phyloP scores from a whole-genome alignment of 371 early-diverging fungal species.

The Chytridium lagenaria region DNA sequence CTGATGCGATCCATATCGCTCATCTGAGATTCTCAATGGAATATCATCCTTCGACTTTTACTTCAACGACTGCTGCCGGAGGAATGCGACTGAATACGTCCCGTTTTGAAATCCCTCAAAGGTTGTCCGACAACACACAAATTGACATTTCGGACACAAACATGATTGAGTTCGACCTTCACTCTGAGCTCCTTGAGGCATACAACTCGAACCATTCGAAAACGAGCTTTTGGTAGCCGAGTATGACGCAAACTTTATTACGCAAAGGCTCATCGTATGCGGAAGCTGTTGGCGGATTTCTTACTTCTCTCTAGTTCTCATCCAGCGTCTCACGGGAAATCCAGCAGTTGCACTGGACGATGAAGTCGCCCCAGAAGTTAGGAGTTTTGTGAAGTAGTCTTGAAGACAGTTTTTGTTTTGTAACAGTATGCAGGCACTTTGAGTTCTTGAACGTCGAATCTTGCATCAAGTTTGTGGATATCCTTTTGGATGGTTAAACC shows the following conservation, averaged over 20 bases:
- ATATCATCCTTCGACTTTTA: too few species aligned
- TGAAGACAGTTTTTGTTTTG: neutral
- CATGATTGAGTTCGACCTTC: neutral
- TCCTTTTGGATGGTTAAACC: conserved; percentile 67
- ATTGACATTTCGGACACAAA: neutral
- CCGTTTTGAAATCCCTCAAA: too few species aligned
- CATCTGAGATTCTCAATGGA: too few species aligned
- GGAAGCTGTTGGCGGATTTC: neutral
- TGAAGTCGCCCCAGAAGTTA: conserved; percentile 64
- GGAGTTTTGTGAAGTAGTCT: conserved; percentile 75
- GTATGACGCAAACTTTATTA: neutral
- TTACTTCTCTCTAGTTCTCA: neutral
- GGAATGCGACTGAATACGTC: too few species aligned
- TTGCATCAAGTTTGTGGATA: conserved; percentile 57
- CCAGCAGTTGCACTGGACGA: conserved; percentile 15
- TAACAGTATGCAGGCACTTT: conserved; percentile 43
- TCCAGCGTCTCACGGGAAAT: neutral
- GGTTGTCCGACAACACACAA: too few species aligned
- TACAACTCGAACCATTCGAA: neutral
- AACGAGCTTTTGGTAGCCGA: conserved; percentile 6
- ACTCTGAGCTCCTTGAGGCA: neutral
- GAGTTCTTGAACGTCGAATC: conserved; percentile 32
- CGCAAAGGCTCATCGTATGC: neutral
- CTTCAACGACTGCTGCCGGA: too few species aligned
- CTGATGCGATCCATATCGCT: too few species aligned